Conservation (phyloP, 1,284 basidiomycete genomes). For the Naganishia cerealis region DNA sequence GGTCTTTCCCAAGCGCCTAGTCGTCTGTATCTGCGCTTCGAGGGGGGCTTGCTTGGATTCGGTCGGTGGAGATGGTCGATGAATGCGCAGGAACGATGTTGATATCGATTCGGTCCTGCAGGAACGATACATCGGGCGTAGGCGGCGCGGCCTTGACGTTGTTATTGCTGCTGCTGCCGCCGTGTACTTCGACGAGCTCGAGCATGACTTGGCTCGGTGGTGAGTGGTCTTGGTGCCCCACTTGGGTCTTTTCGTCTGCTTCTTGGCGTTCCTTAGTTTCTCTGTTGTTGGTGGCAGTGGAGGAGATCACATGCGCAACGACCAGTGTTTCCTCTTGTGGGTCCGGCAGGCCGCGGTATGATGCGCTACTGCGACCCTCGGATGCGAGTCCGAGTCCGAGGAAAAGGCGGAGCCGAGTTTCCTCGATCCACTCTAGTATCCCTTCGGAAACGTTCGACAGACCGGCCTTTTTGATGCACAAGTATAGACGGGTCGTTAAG, state of each 20-base stretch:
- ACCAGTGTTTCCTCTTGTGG: constrained; percentile 5
- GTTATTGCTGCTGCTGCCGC: not conserved
- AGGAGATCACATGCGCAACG: constrained; percentile 8
- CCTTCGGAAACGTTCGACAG: constrained; percentile 16
- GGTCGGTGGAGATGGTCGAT: not conserved
- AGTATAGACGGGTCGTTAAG: constrained; percentile 12
- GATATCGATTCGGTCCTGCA: not conserved
- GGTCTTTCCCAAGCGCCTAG: not conserved
- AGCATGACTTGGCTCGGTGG: constrained; percentile 10
- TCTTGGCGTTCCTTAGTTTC: constrained; percentile 15
- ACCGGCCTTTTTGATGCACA: constrained; percentile 20
- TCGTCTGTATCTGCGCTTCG: not conserved
- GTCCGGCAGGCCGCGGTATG: not conserved
- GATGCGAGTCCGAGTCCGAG: constrained; percentile 2
- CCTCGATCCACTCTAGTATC: constrained; percentile 19
- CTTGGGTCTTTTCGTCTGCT: constrained; percentile 6
- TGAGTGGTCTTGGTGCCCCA: constrained; percentile 5
- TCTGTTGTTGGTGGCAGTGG: not conserved
- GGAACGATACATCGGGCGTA: not conserved
- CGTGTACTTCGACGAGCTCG: constrained; percentile 8
- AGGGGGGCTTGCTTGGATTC: not conserved
- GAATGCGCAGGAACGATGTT: not conserved
- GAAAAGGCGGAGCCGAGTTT: constrained; percentile 15
- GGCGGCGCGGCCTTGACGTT: not conserved
- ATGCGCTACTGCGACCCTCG: not conserved